A percentile compares a stretch with the other conserved stretches of the same genome.
These are phyloP conservation scores for Endotrypanum monterogeii DNA, from an alignment of 208 protist genomes.

Conservation along the genomic window DNA sequence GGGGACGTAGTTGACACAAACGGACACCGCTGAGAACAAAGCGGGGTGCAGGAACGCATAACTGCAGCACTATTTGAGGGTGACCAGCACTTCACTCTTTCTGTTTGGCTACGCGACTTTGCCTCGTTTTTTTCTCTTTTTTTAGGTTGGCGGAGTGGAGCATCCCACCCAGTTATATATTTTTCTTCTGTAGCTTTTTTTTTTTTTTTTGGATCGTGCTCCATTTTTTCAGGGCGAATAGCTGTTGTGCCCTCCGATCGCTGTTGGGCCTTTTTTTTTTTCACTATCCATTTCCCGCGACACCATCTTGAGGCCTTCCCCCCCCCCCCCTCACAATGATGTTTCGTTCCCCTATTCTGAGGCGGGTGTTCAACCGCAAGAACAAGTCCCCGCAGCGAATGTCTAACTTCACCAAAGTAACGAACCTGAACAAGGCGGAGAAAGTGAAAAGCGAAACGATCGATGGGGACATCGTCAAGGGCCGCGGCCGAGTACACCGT, in stretches of 20 bases:
- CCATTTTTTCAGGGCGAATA: too few species aligned
- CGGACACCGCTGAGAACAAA: not conserved
- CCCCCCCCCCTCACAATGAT: slow-evolving; percentile 37
- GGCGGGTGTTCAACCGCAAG: slow-evolving; percentile 57
- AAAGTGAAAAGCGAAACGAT: slow-evolving; percentile 71
- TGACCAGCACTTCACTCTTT: not conserved
- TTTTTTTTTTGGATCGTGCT: too few species aligned
- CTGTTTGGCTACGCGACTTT: too few species aligned
- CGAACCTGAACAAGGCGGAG: slow-evolving; percentile 81
- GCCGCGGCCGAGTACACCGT: slow-evolving; percentile 76
- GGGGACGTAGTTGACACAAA: not conserved
- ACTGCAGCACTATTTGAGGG: not conserved
- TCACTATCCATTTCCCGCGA: not conserved
- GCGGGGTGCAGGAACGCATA: not conserved
- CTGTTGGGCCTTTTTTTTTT: not conserved
- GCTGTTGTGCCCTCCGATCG: not conserved
- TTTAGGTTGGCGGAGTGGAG: too few species aligned
- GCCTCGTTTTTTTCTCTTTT: not conserved
- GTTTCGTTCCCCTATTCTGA: slow-evolving; percentile 32
- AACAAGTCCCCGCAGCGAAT: slow-evolving; percentile 73
- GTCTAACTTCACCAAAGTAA: slow-evolving; percentile 78
- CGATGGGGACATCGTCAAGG: slow-evolving; percentile 84
- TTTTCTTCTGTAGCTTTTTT: too few species aligned
- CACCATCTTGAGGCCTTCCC: not conserved
- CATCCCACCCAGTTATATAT: too few species aligned